These are phyloP conservation scores for Coniochaeta prunicola DNA, from an alignment of 2,329 filamentous ascomycete genomes.

Conservation along the genomic window DNA sequence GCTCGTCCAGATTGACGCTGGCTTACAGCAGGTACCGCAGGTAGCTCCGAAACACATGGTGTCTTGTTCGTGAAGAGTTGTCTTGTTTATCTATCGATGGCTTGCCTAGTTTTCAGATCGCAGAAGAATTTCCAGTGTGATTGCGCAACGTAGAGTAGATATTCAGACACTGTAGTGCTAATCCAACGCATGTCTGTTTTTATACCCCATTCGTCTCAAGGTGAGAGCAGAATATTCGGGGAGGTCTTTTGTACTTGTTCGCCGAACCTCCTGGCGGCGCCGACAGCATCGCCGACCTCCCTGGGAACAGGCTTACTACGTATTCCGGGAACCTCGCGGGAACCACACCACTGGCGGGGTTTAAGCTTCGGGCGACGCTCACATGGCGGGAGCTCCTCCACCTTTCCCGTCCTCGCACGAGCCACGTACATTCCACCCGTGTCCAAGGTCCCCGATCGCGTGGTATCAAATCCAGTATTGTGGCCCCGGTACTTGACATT, in stretches of 20 bases:
- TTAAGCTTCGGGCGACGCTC: not conserved
- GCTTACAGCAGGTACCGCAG: slow-evolving; percentile 34
- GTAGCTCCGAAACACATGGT: slow-evolving; percentile 34
- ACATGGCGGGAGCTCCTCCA: too few species aligned
- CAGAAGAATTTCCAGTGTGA: not conserved
- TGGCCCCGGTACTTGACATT: not conserved
- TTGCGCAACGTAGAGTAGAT: not conserved
- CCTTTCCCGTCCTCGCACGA: not conserved
- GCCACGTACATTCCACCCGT: not conserved
- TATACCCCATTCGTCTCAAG: not conserved
- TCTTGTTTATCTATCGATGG: not conserved
- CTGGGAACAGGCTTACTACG: not conserved
- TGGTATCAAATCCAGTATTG: not conserved
- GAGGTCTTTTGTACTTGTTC: not conserved
- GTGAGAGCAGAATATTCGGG: not conserved
- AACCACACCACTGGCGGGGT: not conserved
- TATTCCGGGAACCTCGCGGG: too few species aligned
- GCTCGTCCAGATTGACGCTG: not conserved
- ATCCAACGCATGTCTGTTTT: not conserved
- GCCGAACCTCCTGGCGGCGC: not conserved
- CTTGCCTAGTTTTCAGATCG: not conserved
- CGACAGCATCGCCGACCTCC: not conserved
- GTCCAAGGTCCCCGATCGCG: not conserved
- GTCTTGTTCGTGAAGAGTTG: not conserved
- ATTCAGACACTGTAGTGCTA: not conserved